Percentiles rank a stretch among this genome's conserved stretches.
phyloP scores from a whole-genome alignment of 2,329 filamentous ascomycete genomes.

The Apiospora malaysiana region DNA sequence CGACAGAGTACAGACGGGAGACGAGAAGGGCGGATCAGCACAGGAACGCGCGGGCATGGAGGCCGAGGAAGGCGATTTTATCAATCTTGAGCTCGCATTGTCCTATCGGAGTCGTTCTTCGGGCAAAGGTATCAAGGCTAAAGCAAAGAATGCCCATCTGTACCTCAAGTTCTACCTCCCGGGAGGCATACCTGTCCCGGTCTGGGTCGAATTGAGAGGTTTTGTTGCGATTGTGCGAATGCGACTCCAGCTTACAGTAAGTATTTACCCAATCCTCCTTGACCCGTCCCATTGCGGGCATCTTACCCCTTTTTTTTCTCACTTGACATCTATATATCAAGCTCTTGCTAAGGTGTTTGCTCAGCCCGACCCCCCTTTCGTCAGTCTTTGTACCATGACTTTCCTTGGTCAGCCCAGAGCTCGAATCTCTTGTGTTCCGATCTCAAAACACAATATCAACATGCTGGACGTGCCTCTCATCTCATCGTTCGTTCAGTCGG shows the following conservation, averaged over 20 bases:
- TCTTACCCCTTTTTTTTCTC: background rate
- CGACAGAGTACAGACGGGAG: slow-evolving; percentile 39
- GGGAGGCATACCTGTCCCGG: slow-evolving; percentile 59
- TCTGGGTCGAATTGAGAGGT: slow-evolving; percentile 78
- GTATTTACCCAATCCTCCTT: background rate
- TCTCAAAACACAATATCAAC: slow-evolving; percentile 72
- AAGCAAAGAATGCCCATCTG: slow-evolving; percentile 75
- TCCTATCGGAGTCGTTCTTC: slow-evolving; percentile 71
- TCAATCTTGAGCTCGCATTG: slow-evolving; percentile 78
- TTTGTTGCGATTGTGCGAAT: slow-evolving; percentile 73
- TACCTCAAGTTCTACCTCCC: slow-evolving; percentile 74
- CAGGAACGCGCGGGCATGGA: slow-evolving; percentile 66
- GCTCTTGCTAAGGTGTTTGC: background rate
- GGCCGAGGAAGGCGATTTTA: slow-evolving; percentile 77
- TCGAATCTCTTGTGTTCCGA: slow-evolving; percentile 71
- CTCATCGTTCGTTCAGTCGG: slow-evolving; percentile 75
- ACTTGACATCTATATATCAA: background rate
- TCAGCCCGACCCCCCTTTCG: slow-evolving; percentile 74
- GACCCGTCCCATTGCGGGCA: background rate
- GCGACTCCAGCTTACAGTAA: slow-evolving; percentile 68
- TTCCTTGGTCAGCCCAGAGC: slow-evolving; percentile 79
- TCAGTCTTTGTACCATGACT: slow-evolving; percentile 75
- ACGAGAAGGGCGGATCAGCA: slow-evolving; percentile 46
- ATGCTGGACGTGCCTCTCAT: slow-evolving; percentile 79
- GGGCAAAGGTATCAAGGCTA: slow-evolving; percentile 63